phyloP scores from a whole-genome alignment of 768 basidiomycete genomes.

The Coprinopsis strossmayeri region DNA sequence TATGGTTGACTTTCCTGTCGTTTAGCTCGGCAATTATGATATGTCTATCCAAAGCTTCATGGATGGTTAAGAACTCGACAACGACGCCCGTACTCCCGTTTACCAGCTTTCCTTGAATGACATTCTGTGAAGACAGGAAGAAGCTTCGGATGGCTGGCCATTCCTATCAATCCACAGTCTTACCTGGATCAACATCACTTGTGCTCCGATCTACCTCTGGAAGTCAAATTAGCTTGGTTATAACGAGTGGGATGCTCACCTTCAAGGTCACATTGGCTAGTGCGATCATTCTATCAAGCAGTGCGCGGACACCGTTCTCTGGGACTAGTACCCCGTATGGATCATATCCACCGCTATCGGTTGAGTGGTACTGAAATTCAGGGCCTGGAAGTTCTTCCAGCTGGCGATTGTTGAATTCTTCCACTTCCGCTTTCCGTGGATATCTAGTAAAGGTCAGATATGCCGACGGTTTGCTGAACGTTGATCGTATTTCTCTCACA shows the following conservation, averaged over 20 bases:
- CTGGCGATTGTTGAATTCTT: constrained; percentile 59
- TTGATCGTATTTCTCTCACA: constrained; percentile 38
- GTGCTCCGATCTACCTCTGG: constrained; percentile 52
- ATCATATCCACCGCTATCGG: constrained; percentile 41
- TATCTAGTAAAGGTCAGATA: constrained; percentile 40
- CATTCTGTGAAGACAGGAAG: constrained; percentile 36
- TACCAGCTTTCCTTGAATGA: constrained; percentile 54
- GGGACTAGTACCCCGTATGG: constrained; percentile 27
- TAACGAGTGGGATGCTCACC: constrained; percentile 19
- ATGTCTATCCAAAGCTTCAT: constrained; percentile 35
- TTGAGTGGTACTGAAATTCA: constrained; percentile 27
- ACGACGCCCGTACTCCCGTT: constrained; percentile 63
- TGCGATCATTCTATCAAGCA: constrained; percentile 46
- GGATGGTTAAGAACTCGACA: constrained; percentile 38
- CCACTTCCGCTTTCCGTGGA: constrained; percentile 72
- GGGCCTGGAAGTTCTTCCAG: constrained; percentile 41
- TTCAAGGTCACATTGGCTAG: constrained; percentile 42
- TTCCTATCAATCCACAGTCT: no score
- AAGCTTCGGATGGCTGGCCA: no score
- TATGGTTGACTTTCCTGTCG: constrained; percentile 2
- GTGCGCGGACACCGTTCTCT: constrained; percentile 17
- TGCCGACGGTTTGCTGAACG: neutral
- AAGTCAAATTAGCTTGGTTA: neutral
- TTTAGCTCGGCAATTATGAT: constrained; percentile 27
- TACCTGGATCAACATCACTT: constrained; percentile 75